These are phyloP conservation scores for Botrytis cinerea DNA, from an alignment of 2,329 filamentous ascomycete species.

Conservation along the genomic window DNA sequence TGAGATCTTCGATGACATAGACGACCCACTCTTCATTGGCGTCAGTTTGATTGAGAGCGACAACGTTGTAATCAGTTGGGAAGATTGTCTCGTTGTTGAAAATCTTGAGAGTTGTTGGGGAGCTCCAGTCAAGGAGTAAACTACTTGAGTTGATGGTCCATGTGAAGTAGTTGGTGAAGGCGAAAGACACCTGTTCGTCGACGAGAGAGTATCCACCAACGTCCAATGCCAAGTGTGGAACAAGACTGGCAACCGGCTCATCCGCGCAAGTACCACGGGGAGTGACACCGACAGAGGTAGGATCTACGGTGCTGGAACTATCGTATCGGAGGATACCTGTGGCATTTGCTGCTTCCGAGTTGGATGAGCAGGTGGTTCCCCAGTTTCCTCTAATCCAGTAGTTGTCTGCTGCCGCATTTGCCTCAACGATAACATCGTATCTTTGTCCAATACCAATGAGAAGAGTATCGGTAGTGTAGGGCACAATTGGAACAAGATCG, in stretches of 20 bases:
- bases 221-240: constrained; percentile 38
- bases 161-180: constrained; percentile 43
- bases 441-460: constrained; percentile 60
- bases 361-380: constrained; percentile 57
- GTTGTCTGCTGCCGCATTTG: constrained; percentile 55
- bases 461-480: constrained; percentile 52
- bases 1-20: constrained; percentile 38
- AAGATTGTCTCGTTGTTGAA: constrained; percentile 38
- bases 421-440: constrained; percentile 50
- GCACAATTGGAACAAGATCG: constrained; percentile 60
- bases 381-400: constrained; percentile 56
- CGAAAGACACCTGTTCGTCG: constrained; percentile 28
- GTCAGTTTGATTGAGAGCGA: constrained; percentile 22
- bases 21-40: constrained; percentile 31
- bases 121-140: constrained; percentile 50
- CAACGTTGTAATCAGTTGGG: constrained; percentile 38
- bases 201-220: constrained; percentile 29
- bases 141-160: constrained; percentile 52
- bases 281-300: constrained; percentile 36
- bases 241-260: constrained; percentile 36
- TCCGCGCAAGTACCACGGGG: constrained; percentile 38
- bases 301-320: constrained; percentile 40
- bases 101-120: constrained; percentile 48
- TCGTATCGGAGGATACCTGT: constrained; percentile 47
- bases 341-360: constrained; percentile 53